Conservation (phyloP, 306 rosid species). For the cucumber (Cucumis sativus) region Cucumber_9930_V3 NC_026659.2:28739001-28739500, state of each 20-base stretch:
- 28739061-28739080: not conserved
- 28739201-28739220: not conserved
- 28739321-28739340: not conserved
- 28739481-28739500: constrained; percentile 66
- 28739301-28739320: not conserved
- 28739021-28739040: not conserved
- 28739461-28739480: constrained; percentile 74
- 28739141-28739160: not conserved
- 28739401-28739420: not conserved
- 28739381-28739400: not conserved
- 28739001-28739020: not conserved
- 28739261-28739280: not conserved
- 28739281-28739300: not conserved
- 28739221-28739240: not conserved
- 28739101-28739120: not conserved
- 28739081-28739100: not conserved
- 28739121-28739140: not conserved
- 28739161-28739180: not conserved
- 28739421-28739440: constrained; percentile 1
- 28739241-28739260: not conserved
- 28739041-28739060: not conserved
- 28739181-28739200: not conserved
- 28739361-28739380: not conserved
- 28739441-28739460: constrained; percentile 45
- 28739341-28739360: not conserved